Conservation (phyloP, 2,329 filamentous ascomycete species). For the Volutella citrinella region DNA sequence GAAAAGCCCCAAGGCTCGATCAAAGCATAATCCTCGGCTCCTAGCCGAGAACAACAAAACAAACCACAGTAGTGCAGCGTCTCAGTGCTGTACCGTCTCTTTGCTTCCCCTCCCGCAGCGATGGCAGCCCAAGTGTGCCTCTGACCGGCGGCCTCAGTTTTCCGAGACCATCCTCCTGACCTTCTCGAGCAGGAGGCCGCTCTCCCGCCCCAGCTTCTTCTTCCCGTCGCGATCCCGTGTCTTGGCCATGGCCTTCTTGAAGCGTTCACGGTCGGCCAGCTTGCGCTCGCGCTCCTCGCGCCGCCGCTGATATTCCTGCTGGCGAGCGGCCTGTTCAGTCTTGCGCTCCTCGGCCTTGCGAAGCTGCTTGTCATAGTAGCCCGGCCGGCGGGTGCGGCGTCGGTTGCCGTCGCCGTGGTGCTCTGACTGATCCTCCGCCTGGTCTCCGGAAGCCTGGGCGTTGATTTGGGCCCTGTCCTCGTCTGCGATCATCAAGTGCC, state of each 20-base stretch:
- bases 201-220: slow-evolving; percentile 79
- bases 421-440: slow-evolving; percentile 7
- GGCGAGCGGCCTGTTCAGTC: slow-evolving; percentile 40
- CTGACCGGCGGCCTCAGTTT: slow-evolving; percentile 18
- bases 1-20: too few species aligned
- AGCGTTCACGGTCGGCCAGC: slow-evolving; percentile 61
- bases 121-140: too few species aligned
- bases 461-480: slow-evolving; percentile 34
- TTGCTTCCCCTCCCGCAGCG: too few species aligned
- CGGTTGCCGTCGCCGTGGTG: slow-evolving; percentile 29
- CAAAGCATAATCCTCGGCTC: too few species aligned
- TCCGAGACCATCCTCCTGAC: slow-evolving; percentile 68
- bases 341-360: slow-evolving; percentile 42
- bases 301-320: slow-evolving; percentile 40
- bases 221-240: slow-evolving; percentile 73
- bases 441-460: slow-evolving; percentile 7
- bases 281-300: slow-evolving; percentile 64
- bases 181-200: slow-evolving; percentile 71
- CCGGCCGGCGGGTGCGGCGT: slow-evolving; percentile 41
- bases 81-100: too few species aligned
- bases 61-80: too few species aligned
- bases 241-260: slow-evolving; percentile 67
- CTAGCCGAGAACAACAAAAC: too few species aligned
- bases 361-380: slow-evolving; percentile 65
- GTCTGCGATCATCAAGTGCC: slow-evolving; percentile 39